These are phyloP conservation scores for Cutaneotrichosporon sp. DNA, from an alignment of 1,284 basidiomycete genomes.

Conservation along the genomic window DNA sequence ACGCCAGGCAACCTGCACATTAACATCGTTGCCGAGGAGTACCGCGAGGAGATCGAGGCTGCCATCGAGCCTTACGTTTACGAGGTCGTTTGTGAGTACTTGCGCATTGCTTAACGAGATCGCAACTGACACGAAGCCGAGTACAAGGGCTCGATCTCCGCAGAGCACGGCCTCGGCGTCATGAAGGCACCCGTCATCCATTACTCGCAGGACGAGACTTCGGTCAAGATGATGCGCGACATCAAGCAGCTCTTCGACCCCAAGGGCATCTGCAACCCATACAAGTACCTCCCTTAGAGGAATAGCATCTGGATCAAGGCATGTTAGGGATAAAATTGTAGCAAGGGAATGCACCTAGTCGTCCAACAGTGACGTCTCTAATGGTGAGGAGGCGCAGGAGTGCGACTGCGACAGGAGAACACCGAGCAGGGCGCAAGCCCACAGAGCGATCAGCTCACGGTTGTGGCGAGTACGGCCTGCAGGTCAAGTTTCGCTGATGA, in stretches of 20 bases:
- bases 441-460: too few species aligned
- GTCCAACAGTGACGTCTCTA: too few species aligned
- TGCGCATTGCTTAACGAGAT: background rate
- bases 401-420: too few species aligned
- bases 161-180: slow-evolving; percentile 89
- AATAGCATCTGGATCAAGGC: background rate
- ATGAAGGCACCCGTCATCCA: slow-evolving; percentile 92
- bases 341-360: background rate
- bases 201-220: slow-evolving; percentile 80
- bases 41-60: slow-evolving; percentile 77
- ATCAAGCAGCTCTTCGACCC: slow-evolving; percentile 93
- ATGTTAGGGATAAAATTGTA: background rate
- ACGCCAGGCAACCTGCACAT: slow-evolving; percentile 84
- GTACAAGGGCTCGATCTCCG: slow-evolving; percentile 85
- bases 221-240: slow-evolving; percentile 84
- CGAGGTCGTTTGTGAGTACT: slow-evolving; percentile 69
- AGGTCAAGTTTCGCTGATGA: too few species aligned
- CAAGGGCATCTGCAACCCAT: slow-evolving; percentile 74
- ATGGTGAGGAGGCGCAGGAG: too few species aligned
- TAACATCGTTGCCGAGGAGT: slow-evolving; percentile 86
- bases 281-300: slow-evolving; percentile 42
- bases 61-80: slow-evolving; percentile 95
- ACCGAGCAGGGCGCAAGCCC: too few species aligned
- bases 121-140: slow-evolving; percentile 32
- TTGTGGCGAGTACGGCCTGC: too few species aligned